Base-by-base conservation (phyloP, 495 filamentous ascomycete species). In the Talaromyces proteolyticus region DNA sequence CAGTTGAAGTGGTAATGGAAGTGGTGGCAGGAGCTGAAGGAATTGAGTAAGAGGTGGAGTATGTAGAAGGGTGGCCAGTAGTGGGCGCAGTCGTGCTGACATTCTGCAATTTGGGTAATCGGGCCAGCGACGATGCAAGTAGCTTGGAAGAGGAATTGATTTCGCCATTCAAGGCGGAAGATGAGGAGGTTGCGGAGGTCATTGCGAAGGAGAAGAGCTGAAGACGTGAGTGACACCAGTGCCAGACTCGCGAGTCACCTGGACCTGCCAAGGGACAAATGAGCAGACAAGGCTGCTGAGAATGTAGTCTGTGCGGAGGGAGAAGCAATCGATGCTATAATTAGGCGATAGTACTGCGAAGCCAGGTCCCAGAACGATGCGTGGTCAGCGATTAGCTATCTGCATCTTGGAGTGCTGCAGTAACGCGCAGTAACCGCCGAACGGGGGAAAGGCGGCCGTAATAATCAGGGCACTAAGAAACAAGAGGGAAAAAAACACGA, bases 321-420 rank as follows among this genome's bases (percentile, higher is more conserved):
- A 38, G 24, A 18, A 37, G 25, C 45, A 47, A 10, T 16, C n/a
- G 45, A 20, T 29, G 19, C 23, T 61, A 59, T 66, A 58, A 58
- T 43, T 26, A 36, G 65, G 64, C 63, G 64, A 60, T 56, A 57
- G 22, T 55, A 53, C 65, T 66, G 59, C 53, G 66, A 65, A 68
- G 66, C 67, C 69, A 72, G 69, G 67, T 71, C 64, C 67, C 72
- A 37, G 18, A 68, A 70, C 62, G 64, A 67, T 63, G 65, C 57
- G 62, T 61, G 54, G 56, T 62, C 61, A 49, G 69, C 47, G 60
- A 64, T 61, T 72, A 70, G 67, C 68, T 72, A 62, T 73, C 63
- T 72, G 72, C 72, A 75, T 75, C 64, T 73, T 75, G 72, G 62
- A 66, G 62, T 68, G 65, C 59, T 72, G 51, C 57, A 59, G 64